Conservation (phyloP, 768 basidiomycete species). For the Tulasnella calospora region DNA sequence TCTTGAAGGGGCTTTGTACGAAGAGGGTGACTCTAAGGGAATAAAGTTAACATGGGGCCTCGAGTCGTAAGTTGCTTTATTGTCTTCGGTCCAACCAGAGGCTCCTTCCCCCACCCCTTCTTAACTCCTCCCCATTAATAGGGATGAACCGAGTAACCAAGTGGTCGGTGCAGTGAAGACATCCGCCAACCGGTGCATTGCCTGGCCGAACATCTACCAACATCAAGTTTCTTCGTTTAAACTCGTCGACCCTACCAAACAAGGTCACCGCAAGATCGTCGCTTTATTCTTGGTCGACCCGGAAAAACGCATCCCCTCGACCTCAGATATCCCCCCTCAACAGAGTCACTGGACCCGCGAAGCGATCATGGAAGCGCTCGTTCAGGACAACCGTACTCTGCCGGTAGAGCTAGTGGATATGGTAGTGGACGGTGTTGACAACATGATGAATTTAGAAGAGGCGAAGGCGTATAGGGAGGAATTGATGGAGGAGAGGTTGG, state of each 20-base stretch:
- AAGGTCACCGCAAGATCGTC: constrained; percentile 21
- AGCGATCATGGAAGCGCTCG: neutral
- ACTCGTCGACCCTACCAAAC: constrained; percentile 15
- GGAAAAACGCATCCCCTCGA: neutral
- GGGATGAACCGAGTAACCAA: neutral
- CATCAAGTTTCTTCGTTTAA: constrained; percentile 14
- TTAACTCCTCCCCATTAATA: no score
- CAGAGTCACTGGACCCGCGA: neutral
- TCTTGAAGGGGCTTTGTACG: constrained; percentile 31
- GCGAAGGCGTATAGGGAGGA: no score
- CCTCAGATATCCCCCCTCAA: constrained; percentile 11
- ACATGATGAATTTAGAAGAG: no score
- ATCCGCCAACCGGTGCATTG: constrained; percentile 10
- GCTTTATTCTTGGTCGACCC: constrained; percentile 14
- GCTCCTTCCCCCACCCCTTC: neutral
- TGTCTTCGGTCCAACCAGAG: constrained; percentile 33
- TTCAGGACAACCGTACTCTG: neutral
- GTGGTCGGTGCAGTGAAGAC: neutral
- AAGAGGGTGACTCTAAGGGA: constrained; percentile 31
- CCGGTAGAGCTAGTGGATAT: constrained; percentile 17
- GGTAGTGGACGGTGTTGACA: neutral
- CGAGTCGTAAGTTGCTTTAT: neutral
- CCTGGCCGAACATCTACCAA: constrained; percentile 24
- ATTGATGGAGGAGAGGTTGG: no score
- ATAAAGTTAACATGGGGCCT: constrained; percentile 47